phyloP scores from a whole-genome alignment of 148 eudicot genomes.

The Pharnaceum exiguum region DNA sequence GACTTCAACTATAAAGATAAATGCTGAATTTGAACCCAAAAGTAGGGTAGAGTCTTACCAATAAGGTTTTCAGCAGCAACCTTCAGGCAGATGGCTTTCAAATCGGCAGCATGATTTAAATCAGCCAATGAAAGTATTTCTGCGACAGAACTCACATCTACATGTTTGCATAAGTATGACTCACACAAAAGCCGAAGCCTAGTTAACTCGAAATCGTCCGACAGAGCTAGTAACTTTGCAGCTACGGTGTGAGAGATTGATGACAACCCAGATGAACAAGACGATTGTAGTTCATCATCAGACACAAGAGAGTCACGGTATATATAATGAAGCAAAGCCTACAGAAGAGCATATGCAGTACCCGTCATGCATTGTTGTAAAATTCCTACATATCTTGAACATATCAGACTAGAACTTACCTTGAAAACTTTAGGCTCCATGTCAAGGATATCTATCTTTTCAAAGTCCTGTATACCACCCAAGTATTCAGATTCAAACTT shows the following conservation, averaged over 20 bases:
- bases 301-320: conserved; percentile 25
- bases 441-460: conserved; percentile 17
- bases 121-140: conserved; percentile 27
- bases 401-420: background rate
- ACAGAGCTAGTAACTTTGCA: conserved; percentile 24
- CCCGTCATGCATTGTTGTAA: background rate
- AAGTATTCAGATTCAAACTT: conserved; percentile 21
- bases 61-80: conserved; percentile 32
- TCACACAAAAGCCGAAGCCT: conserved; percentile 27
- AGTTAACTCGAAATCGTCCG: conserved; percentile 25
- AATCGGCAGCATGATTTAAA: conserved; percentile 17
- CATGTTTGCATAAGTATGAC: conserved; percentile 24
- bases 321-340: conserved; percentile 30
- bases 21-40: too few relatives aligned
- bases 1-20: background rate
- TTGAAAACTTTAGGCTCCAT: conserved; percentile 33
- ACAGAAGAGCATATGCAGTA: background rate
- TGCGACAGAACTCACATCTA: conserved; percentile 26
- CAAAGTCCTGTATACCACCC: conserved; percentile 1
- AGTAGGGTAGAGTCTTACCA: conserved; percentile 5
- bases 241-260: conserved; percentile 16
- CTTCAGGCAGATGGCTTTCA: conserved; percentile 24
- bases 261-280: conserved; percentile 11
- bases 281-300: conserved; percentile 17
- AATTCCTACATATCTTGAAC: background rate